These are phyloP conservation scores for Brassica juncea DNA, from an alignment of 345 rosid genomes.

Conservation along the genomic window DNA sequence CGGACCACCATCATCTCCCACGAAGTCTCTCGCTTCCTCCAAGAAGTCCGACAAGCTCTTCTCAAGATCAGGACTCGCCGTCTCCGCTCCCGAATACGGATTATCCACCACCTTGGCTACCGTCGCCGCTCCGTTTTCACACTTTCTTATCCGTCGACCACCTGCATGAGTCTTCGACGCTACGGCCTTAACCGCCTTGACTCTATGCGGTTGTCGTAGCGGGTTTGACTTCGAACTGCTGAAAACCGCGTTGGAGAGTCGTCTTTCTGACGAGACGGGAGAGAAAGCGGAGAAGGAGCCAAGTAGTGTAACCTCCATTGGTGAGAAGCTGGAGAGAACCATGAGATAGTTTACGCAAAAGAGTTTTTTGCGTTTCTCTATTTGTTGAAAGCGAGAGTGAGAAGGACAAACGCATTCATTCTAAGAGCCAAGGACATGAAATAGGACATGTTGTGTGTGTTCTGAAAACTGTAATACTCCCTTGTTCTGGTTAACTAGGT, in stretches of 20 bases:
- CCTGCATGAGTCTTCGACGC: neutral
- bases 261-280: neutral
- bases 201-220: neutral
- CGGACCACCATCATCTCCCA: constrained; percentile 48
- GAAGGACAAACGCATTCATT: neutral
- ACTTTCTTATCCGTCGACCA: neutral
- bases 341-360: neutral
- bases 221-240: neutral
- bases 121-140: neutral
- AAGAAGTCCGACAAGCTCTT: constrained; percentile 48
- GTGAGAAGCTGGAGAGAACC: neutral
- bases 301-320: constrained; percentile 20
- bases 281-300: neutral
- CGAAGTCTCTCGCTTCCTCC: constrained; percentile 33
- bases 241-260: neutral
- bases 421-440: constrained; percentile 5
- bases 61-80: constrained; percentile 26
- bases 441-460: neutral
- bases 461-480: neutral
- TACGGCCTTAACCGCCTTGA: constrained; percentile 7
- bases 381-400: neutral
- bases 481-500: neutral
- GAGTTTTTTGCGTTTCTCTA: neutral
- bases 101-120: neutral
- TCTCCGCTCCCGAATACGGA: constrained; percentile 20